A percentile compares a stretch with the other conserved stretches of the same genome.
Conservation (phyloP, 2,329 filamentous ascomycete species). For the Zopfia rhizophila region DNA sequence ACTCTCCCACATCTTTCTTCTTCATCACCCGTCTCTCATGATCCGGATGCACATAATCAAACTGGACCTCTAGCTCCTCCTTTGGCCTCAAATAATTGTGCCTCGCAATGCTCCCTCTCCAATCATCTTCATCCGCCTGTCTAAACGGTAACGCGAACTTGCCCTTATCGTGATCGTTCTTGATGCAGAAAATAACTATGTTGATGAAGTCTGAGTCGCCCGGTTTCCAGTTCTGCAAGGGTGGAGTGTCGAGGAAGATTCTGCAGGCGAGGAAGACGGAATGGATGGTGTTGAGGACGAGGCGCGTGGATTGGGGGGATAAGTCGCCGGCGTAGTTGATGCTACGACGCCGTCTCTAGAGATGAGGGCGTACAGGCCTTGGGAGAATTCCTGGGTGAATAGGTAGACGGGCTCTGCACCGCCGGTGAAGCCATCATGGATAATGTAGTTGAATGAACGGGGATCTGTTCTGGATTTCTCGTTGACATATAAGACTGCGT, state of each 20-base stretch:
- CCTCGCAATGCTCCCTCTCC: slow-evolving; percentile 76
- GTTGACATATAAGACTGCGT: slow-evolving; percentile 77
- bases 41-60: slow-evolving; percentile 38
- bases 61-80: slow-evolving; percentile 70
- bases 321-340: slow-evolving; percentile 98
- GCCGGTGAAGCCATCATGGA: slow-evolving; percentile 98
- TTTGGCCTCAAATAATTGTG: slow-evolving; percentile 76
- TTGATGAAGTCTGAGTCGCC: slow-evolving; percentile 80
- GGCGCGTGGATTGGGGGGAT: slow-evolving; percentile 75
- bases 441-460: slow-evolving; percentile 82
- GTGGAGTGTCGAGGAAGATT: slow-evolving; percentile 82
- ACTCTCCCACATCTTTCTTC: slow-evolving; percentile 70
- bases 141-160: slow-evolving; percentile 72
- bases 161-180: slow-evolving; percentile 56
- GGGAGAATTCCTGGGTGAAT: slow-evolving; percentile 87
- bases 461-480: slow-evolving; percentile 59
- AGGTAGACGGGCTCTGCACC: slow-evolving; percentile 89
- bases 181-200: slow-evolving; percentile 94
- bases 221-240: slow-evolving; percentile 54
- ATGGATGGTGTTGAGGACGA: slow-evolving; percentile 84
- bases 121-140: slow-evolving; percentile 70
- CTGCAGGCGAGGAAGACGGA: slow-evolving; percentile 89
- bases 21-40: slow-evolving; percentile 65
- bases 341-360: slow-evolving; percentile 84
- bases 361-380: slow-evolving; percentile 75